Base-by-base conservation (phyloP, 1,139 yeast genomes). In the Suhomyces bribrorum region DNA sequence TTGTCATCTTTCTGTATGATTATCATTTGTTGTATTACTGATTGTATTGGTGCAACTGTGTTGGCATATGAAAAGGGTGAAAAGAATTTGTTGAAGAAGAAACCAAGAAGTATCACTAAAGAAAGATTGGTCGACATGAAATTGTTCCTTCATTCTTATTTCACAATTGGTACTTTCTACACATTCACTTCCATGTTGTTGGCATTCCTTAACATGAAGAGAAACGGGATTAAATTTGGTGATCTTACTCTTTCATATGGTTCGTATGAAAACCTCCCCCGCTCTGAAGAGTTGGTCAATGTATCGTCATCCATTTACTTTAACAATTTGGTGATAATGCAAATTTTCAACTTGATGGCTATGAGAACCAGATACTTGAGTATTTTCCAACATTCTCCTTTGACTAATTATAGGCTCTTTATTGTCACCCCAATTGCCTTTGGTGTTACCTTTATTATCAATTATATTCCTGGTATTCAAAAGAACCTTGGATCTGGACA, bases 1-100 rank as follows among this genome's bases (percentile, higher is more conserved):
- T 57, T 77, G 36, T 70, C 79, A 7, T 73, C 79, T 5, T 75
- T 76, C 56, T 57, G 63, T 41, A 76, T 76, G 81, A 75, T 76
- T 43, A 64, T 75, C 18, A 73, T 76, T 38, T 71, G 75, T 49
- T 66, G 73, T 47, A 54, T 73, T 28, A 73, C 80, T 4, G 80
- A 75, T 48, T 68, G 76, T 54, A 61, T 62, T 30, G 73, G 66
- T 26, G 75, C 79, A 5, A 62, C 73, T 36, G 61, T 69, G 3
- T 50, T 75, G 44, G 75, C 76, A 15, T 69, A 64, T 52, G 80
- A 76, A 49, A 52, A 62, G 34, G 67, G 67, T 18, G 81, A 76
- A 48, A 58, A 57, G 28, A 73, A 75, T 44, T 57, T 76, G 33
- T 57, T 76, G 44, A 43, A 48, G 18, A 69, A 68, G 41, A 62